Percentiles rank a stretch among this genome's conserved stretches.
Conservation (phyloP, 108 stramenopile species). For the Nitzschia sp. region DNA sequence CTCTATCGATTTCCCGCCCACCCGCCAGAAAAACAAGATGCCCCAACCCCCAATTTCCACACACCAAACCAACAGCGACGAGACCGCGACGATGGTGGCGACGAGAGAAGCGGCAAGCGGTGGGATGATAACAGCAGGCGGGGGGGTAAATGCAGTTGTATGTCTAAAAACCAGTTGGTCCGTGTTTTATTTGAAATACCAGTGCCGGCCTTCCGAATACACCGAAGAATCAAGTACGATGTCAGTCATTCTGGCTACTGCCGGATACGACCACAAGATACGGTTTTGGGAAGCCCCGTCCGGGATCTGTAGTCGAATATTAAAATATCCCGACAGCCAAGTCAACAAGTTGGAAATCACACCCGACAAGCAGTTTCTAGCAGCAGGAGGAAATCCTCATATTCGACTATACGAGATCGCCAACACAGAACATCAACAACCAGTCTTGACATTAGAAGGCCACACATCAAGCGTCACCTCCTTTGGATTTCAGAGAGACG, state of each 20-base stretch:
- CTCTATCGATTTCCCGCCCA: too few species aligned
- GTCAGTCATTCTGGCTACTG: slow-evolving; percentile 96
- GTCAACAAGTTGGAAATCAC: slow-evolving; percentile 94
- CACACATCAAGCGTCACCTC: slow-evolving; percentile 92
- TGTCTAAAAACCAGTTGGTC: too few species aligned
- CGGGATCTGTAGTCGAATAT: slow-evolving; percentile 85
- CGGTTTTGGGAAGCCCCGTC: slow-evolving; percentile 98
- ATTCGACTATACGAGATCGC: slow-evolving; percentile 91
- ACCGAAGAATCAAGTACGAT: slow-evolving; percentile 37
- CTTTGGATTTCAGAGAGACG: slow-evolving; percentile 95
- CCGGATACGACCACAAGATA: slow-evolving; percentile 97
- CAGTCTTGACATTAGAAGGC: slow-evolving; percentile 79
- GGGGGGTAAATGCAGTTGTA: too few species aligned
- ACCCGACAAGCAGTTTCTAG: slow-evolving; percentile 93
- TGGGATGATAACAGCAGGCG: too few species aligned
- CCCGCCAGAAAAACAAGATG: too few species aligned
- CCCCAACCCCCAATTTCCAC: too few species aligned
- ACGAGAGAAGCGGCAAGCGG: too few species aligned
- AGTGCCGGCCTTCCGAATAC: too few species aligned
- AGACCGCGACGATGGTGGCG: too few species aligned
- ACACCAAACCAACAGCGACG: too few species aligned
- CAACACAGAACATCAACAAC: slow-evolving; percentile 48
- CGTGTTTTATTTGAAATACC: too few species aligned
- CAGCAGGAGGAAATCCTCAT: slow-evolving; percentile 95
- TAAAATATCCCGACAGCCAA: slow-evolving; percentile 92